These are phyloP conservation scores for Rhodamnia argentea DNA, from an alignment of 345 rosid genomes.

Conservation along the genomic window DNA sequence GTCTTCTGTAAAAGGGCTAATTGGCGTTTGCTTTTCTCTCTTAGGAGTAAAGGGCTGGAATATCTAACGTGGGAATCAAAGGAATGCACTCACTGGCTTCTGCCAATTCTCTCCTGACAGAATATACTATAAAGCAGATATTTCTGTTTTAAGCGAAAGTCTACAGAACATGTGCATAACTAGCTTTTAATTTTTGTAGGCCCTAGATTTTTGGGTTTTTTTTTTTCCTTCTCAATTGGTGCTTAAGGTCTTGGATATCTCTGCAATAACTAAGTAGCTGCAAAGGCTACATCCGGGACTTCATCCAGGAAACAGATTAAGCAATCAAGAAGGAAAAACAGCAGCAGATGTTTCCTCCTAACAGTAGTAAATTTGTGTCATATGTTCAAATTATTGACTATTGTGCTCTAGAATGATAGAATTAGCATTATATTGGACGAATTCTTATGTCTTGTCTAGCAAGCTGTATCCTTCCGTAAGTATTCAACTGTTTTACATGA, in stretches of 20 bases:
- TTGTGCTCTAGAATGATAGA: not conserved
- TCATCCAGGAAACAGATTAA: not conserved
- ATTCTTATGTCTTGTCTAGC: not conserved
- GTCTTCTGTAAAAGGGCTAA: not conserved
- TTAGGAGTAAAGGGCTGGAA: not conserved
- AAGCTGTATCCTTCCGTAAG: not conserved
- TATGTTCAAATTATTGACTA: not conserved
- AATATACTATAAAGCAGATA: not conserved
- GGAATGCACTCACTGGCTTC: not conserved
- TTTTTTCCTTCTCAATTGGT: not conserved
- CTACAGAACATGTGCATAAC: not conserved
- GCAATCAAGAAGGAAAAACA: not conserved
- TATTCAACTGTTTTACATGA: not conserved
- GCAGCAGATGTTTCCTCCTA: not conserved
- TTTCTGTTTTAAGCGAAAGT: not conserved
- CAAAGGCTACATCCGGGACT: not conserved
- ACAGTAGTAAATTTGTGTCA: not conserved
- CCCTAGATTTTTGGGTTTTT: not conserved
- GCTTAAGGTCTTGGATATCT: not conserved
- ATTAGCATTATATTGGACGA: not conserved
- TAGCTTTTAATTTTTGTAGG: not conserved
- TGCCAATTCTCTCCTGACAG: not conserved
- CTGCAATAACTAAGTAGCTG: not conserved
- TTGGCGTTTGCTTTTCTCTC: not conserved
- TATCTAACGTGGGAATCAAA: not conserved